These are phyloP conservation scores for Penstemon barbatus DNA, from an alignment of 257 asterid genomes.

Conservation along the genomic window DNA sequence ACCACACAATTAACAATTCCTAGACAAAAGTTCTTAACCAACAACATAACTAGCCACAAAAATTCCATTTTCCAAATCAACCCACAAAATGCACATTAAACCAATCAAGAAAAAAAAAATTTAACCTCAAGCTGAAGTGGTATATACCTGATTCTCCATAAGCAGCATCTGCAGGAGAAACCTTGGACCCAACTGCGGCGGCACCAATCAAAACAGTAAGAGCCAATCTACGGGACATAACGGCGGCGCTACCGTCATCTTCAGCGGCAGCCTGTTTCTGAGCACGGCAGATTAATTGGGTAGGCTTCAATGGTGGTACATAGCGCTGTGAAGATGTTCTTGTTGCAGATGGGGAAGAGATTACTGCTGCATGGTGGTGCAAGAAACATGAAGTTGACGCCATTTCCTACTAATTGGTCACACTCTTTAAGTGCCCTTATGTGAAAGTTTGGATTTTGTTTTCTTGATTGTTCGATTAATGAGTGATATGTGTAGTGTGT, in stretches of 20 bases:
- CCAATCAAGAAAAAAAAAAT: no score
- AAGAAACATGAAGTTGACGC: slow-evolving; percentile 76
- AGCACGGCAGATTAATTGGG: slow-evolving; percentile 58
- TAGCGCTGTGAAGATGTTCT: slow-evolving; percentile 37
- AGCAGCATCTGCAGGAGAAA: slow-evolving; percentile 84
- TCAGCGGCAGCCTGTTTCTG: slow-evolving; percentile 39
- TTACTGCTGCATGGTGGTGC: slow-evolving; percentile 47
- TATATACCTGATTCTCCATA: slow-evolving; percentile 80
- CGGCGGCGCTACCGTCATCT: slow-evolving; percentile 31
- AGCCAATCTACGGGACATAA: slow-evolving; percentile 67
- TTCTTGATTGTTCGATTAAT: no score
- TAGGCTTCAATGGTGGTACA: slow-evolving; percentile 40
- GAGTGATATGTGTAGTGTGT: slow-evolving; percentile 21
- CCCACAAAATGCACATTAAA: no score
- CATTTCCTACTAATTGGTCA: slow-evolving; percentile 34
- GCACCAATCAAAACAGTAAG: slow-evolving; percentile 67
- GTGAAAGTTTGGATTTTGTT: slow-evolving; percentile 19
- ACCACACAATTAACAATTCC: no score
- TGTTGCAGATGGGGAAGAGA: slow-evolving; percentile 46
- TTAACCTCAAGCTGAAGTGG: neutral
- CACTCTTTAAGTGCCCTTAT: slow-evolving; percentile 2
- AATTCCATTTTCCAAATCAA: no score
- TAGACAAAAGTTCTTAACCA: no score
- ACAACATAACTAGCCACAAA: no score
- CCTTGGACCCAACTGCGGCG: slow-evolving; percentile 68